phyloP scores from a whole-genome alignment of 1,284 basidiomycete species.

The Pyrrhoderma lamaoense region DNA sequence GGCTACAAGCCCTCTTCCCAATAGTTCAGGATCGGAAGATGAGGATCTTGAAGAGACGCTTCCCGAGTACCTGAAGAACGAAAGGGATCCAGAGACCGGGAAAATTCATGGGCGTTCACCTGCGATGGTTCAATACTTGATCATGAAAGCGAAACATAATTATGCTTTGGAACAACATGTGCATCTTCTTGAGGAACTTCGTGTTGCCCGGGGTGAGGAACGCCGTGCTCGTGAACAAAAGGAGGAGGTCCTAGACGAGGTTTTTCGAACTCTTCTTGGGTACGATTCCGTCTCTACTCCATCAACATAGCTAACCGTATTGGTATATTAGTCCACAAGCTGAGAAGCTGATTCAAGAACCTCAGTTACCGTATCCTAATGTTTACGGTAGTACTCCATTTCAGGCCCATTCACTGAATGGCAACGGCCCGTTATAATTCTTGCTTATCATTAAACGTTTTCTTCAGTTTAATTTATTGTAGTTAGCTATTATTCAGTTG shows the following conservation, averaged over 20 bases:
- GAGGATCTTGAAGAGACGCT: conserved; percentile 31
- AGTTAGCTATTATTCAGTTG: too few species aligned
- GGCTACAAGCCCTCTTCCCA: conserved; percentile 2
- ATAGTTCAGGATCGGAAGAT: conserved; percentile 25
- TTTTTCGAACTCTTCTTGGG: conserved; percentile 48
- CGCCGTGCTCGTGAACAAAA: conserved; percentile 44
- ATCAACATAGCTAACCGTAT: background rate
- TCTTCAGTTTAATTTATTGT: too few species aligned
- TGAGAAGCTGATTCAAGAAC: conserved; percentile 14
- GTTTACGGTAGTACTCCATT: background rate
- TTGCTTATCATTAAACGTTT: too few species aligned
- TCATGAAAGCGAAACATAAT: conserved; percentile 68
- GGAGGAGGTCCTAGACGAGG: conserved; percentile 46
- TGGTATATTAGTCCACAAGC: conserved; percentile 6
- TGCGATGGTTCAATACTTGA: conserved; percentile 59
- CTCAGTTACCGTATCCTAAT: conserved; percentile 1
- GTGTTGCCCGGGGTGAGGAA: conserved; percentile 45
- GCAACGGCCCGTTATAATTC: too few species aligned
- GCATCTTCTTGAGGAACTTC: conserved; percentile 54
- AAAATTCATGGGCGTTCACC: conserved; percentile 54
- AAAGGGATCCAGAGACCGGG: conserved; percentile 46
- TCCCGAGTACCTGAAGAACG: conserved; percentile 42
- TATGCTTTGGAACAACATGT: conserved; percentile 59
- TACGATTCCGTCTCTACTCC: conserved; percentile 24
- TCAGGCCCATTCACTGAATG: background rate